Evolutionary conservation across 805 yeast species (phyloP).

Genomic region (Zygosaccharomyces siamensis): DNA sequence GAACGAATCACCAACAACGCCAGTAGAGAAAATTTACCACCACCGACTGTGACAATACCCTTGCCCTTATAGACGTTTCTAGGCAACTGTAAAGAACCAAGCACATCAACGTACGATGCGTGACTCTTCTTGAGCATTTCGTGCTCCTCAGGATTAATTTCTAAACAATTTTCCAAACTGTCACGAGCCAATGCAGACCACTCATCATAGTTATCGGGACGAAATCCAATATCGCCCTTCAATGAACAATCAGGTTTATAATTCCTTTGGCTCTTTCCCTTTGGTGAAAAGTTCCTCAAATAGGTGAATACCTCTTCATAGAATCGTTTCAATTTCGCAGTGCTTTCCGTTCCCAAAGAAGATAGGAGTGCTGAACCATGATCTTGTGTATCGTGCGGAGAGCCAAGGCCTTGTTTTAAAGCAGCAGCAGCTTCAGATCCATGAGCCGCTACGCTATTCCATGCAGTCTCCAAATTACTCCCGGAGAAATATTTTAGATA

Average conservation of each 20-base stretch:
- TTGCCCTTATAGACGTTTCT: constrained; percentile 37
- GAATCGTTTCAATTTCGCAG: constrained; percentile 19
- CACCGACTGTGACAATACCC: constrained; percentile 62
- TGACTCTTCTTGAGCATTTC: constrained; percentile 21
- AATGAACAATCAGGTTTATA: constrained; percentile 20
- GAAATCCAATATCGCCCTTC: constrained; percentile 23
- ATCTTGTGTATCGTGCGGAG: background rate
- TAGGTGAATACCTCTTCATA: constrained; percentile 26
- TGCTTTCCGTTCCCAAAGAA: background rate
- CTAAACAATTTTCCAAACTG: constrained; percentile 24
- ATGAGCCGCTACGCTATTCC: constrained; percentile 1
- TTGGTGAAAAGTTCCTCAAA: constrained; percentile 23
- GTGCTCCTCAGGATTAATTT: constrained; percentile 18
- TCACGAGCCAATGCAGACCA: constrained; percentile 22
- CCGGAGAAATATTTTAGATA: constrained; percentile 12
- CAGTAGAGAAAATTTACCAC: constrained; percentile 72
- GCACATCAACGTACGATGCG: constrained; percentile 16
- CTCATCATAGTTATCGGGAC: constrained; percentile 20
- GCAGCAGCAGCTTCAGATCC: constrained; percentile 3
- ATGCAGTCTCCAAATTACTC: background rate
- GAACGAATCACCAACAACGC: constrained; percentile 60
- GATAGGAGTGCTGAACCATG: background rate
- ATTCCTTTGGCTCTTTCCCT: constrained; percentile 21
- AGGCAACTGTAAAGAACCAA: constrained; percentile 18
- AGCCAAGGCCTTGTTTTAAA: background rate